A percentile compares a stretch with the other conserved stretches of the same genome.
Evolutionary conservation across 2,329 filamentous ascomycete genomes (phyloP).

Genomic region (Ilyonectria robusta): DNA sequence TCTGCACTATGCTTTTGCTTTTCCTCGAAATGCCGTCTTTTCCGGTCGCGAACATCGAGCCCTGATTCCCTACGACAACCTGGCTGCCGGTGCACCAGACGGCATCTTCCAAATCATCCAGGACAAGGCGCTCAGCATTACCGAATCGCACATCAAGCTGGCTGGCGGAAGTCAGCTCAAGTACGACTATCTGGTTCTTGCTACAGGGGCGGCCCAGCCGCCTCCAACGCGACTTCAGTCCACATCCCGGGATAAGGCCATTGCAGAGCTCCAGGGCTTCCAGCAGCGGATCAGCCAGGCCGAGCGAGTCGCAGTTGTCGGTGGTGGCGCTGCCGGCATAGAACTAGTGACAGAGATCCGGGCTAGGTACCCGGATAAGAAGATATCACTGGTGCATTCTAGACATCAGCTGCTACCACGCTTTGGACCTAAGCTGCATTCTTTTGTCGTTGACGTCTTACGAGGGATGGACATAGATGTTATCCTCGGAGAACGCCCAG

Average conservation of each 20-base stretch:
- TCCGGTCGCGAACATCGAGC: constrained; percentile 19
- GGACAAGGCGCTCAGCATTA: constrained; percentile 20
- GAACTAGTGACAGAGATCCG: constrained; percentile 32
- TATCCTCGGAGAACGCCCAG: constrained; percentile 12
- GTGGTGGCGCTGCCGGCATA: constrained; percentile 33
- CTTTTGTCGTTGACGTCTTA: not conserved
- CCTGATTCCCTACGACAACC: constrained; percentile 26
- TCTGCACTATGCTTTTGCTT: constrained; percentile 33
- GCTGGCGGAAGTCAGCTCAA: not conserved
- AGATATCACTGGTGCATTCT: constrained; percentile 31
- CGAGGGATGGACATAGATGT: constrained; percentile 10
- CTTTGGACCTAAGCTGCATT: constrained; percentile 30
- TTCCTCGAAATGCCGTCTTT: constrained; percentile 33
- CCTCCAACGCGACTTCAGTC: constrained; percentile 27
- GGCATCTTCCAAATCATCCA: constrained; percentile 27
- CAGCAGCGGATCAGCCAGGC: constrained; percentile 25
- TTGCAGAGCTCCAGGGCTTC: constrained; percentile 12
- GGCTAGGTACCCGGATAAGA: constrained; percentile 19
- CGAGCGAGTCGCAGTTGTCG: constrained; percentile 17
- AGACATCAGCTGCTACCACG: constrained; percentile 27
- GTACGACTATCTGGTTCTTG: constrained; percentile 31
- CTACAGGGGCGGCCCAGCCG: constrained; percentile 36
- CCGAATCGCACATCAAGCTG: not conserved
- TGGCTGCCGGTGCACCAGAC: constrained; percentile 5
- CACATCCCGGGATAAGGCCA: not conserved